Conservation (phyloP, 352 stramenopile genomes). For the Peronosclerospora sorghi region DNA sequence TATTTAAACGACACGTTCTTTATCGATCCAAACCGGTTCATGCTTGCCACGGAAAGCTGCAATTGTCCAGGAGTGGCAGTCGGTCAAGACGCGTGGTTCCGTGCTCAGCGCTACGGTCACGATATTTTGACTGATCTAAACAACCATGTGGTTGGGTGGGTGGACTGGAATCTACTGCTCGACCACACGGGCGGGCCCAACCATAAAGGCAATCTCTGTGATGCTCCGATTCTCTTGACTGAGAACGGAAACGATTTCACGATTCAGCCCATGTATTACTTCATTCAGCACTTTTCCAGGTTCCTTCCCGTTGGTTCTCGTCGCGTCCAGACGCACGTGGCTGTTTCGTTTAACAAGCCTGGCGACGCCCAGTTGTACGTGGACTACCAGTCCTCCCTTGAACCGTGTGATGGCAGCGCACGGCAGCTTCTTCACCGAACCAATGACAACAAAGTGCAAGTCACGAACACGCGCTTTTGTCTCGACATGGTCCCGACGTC, state of each 20-base stretch:
- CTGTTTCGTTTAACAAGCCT: conserved; percentile 32
- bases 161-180: conserved; percentile 90
- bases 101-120: conserved; percentile 79
- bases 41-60: conserved; percentile 66
- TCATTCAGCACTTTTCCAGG: conserved; percentile 85
- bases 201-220: conserved; percentile 67
- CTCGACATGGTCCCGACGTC: conserved; percentile 39
- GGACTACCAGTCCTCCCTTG: conserved; percentile 45
- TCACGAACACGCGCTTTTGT: conserved; percentile 48
- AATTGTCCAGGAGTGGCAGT: conserved; percentile 61
- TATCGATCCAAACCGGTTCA: conserved; percentile 47
- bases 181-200: conserved; percentile 84
- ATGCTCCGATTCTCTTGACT: conserved; percentile 73
- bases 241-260: conserved; percentile 49
- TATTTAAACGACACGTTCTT: conserved; percentile 72
- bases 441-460: conserved; percentile 56
- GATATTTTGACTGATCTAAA: conserved; percentile 88
- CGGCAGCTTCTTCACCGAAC: conserved; percentile 48
- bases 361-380: conserved; percentile 52
- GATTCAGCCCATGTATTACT: conserved; percentile 88
- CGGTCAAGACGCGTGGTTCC: conserved; percentile 63
- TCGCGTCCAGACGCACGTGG: conserved; percentile 48
- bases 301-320: conserved; percentile 69
- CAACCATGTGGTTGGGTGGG: conserved; percentile 80
- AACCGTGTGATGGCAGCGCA: conserved; percentile 53